phyloP scores from a whole-genome alignment of 2,329 filamentous ascomycete species.

The Pyrenochaeta sp. region DNA sequence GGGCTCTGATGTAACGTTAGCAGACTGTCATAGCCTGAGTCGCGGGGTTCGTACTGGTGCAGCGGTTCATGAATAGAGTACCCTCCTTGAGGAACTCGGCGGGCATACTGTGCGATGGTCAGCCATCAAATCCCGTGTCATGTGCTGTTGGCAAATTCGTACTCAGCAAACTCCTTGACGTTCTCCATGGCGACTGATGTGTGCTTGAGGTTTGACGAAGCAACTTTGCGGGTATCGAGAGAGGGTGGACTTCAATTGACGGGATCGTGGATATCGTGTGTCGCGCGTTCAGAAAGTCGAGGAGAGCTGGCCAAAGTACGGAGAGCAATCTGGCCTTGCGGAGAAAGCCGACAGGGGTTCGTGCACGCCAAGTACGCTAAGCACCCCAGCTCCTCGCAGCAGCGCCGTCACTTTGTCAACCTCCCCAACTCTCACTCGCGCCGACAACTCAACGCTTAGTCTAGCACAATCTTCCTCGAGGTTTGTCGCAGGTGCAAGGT shows the following conservation, averaged over 20 bases:
- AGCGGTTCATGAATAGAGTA: slow-evolving; percentile 59
- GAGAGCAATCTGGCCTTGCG: slow-evolving; percentile 41
- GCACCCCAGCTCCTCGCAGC: slow-evolving; percentile 20
- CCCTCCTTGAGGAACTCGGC: slow-evolving; percentile 58
- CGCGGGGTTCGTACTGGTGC: slow-evolving; percentile 50
- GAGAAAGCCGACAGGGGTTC: slow-evolving; percentile 30
- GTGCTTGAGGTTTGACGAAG: neutral
- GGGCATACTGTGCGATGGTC: slow-evolving; percentile 44
- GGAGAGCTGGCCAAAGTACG: slow-evolving; percentile 26
- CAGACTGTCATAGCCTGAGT: neutral
- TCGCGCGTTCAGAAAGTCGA: slow-evolving; percentile 27
- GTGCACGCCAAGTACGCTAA: slow-evolving; percentile 22
- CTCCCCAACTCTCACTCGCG: slow-evolving; percentile 17
- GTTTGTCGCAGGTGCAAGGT: slow-evolving; percentile 20
- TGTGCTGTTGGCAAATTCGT: slow-evolving; percentile 20
- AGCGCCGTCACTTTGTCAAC: slow-evolving; percentile 19
- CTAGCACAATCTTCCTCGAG: slow-evolving; percentile 12
- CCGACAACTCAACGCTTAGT: slow-evolving; percentile 15
- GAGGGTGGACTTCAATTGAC: slow-evolving; percentile 6
- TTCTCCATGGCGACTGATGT: slow-evolving; percentile 67
- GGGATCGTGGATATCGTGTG: slow-evolving; percentile 3
- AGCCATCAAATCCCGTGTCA: slow-evolving; percentile 16
- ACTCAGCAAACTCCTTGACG: slow-evolving; percentile 74
- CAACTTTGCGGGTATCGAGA: neutral
- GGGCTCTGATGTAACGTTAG: slow-evolving; percentile 53